Percentiles rank a stretch among this genome's conserved stretches.
Evolutionary conservation across 352 stramenopile species (phyloP).

Genomic region (Phytopythium cucurbitacearum): DNA sequence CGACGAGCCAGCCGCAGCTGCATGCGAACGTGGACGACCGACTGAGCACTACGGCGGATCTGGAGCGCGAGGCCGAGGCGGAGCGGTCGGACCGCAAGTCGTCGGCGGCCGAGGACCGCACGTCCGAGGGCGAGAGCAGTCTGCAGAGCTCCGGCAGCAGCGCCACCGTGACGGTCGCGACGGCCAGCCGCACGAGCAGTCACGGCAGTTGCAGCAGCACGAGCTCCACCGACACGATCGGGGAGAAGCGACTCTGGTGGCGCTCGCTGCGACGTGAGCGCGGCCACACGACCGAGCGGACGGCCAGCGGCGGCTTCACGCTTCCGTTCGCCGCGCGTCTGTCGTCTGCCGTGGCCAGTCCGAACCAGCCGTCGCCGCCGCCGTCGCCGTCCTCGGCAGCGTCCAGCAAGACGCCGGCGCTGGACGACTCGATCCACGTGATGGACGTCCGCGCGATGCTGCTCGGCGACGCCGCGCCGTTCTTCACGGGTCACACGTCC

Average conservation of each 20-base stretch:
- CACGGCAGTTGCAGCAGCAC: constrained; percentile 16
- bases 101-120: not conserved
- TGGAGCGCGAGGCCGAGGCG: constrained; percentile 18
- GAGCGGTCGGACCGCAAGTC: constrained; percentile 18
- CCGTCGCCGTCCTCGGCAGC: constrained; percentile 8
- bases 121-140: not conserved
- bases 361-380: not conserved
- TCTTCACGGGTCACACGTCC: constrained; percentile 47
- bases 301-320: constrained; percentile 54
- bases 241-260: constrained; percentile 73
- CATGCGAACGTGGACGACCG: constrained; percentile 11
- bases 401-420: constrained; percentile 15
- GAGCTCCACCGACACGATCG: constrained; percentile 36
- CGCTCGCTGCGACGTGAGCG: constrained; percentile 56
- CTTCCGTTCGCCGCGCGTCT: constrained; percentile 40
- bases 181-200: constrained; percentile 20
- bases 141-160: not conserved
- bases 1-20: constrained; percentile 35
- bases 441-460: constrained; percentile 51
- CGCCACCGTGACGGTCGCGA: constrained; percentile 8
- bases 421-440: constrained; percentile 61
- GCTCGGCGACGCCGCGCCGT: constrained; percentile 37
- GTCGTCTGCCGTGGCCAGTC: constrained; percentile 21
- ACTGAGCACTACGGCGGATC: constrained; percentile 8
- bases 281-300: constrained; percentile 50